phyloP scores from a whole-genome alignment of 1,139 yeast genomes.

The Zygosaccharomyces sapae region DNA sequence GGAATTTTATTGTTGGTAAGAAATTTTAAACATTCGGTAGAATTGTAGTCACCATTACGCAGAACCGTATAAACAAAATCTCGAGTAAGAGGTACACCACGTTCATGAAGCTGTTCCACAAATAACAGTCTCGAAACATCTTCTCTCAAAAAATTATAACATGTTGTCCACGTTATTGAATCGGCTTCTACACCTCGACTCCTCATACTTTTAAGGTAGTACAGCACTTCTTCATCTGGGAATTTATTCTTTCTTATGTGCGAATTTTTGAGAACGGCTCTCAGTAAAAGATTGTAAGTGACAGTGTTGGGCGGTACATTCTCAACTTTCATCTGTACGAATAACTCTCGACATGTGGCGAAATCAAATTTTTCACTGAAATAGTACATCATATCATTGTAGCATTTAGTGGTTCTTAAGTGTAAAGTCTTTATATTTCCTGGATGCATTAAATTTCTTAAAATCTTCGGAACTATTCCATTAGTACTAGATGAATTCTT shows the following conservation, averaged over 20 bases:
- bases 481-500: slow-evolving; percentile 35
- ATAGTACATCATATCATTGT: slow-evolving; percentile 44
- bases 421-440: slow-evolving; percentile 38
- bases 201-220: slow-evolving; percentile 38
- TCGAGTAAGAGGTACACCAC: slow-evolving; percentile 28
- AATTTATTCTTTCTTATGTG: slow-evolving; percentile 32
- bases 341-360: slow-evolving; percentile 42
- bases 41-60: slow-evolving; percentile 15
- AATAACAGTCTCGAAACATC: slow-evolving; percentile 30
- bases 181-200: slow-evolving; percentile 35
- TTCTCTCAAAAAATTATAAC: slow-evolving; percentile 33
- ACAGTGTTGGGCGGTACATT: slow-evolving; percentile 39
- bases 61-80: slow-evolving; percentile 24
- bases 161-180: slow-evolving; percentile 41
- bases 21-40: slow-evolving; percentile 20
- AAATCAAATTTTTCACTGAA: slow-evolving; percentile 40
- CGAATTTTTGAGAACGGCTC: slow-evolving; percentile 27
- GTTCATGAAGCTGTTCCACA: slow-evolving; percentile 29
- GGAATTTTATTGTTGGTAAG: slow-evolving; percentile 27
- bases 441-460: slow-evolving; percentile 42
- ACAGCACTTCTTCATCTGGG: slow-evolving; percentile 34
- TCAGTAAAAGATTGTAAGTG: slow-evolving; percentile 43
- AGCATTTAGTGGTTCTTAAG: slow-evolving; percentile 38
- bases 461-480: slow-evolving; percentile 38
- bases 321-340: slow-evolving; percentile 40